phyloP scores from a whole-genome alignment of 208 protist species.

The Wallacemonas collosoma region DNA sequence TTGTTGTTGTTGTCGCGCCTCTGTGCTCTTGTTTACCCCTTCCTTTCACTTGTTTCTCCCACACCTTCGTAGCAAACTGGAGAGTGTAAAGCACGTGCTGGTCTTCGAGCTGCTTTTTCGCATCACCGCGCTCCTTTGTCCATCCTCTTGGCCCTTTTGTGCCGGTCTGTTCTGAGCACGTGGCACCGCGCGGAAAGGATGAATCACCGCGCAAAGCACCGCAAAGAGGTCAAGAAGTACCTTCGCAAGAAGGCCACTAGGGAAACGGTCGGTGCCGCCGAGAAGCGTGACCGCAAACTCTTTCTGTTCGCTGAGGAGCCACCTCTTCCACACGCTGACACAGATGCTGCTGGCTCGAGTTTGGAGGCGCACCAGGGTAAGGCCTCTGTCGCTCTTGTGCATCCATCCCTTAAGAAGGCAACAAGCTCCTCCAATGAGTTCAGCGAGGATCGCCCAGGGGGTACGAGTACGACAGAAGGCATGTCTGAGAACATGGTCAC shows the following conservation, averaged over 20 bases:
- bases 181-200: not conserved
- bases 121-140: no score
- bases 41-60: no score
- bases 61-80: no score
- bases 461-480: slow-evolving; percentile 1
- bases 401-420: not conserved
- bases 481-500: not conserved
- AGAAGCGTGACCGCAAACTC: slow-evolving; percentile 54
- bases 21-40: not conserved
- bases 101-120: no score
- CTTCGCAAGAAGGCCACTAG: slow-evolving; percentile 51
- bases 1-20: slow-evolving; percentile 14
- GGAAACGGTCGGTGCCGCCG: slow-evolving; percentile 36
- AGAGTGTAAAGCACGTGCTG: no score
- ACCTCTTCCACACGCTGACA: not conserved
- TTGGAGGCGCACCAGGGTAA: no score
- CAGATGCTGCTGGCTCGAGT: no score
- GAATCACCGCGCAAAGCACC: slow-evolving; percentile 50
- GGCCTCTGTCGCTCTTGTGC: no score
- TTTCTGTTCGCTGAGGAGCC: slow-evolving; percentile 38
- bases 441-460: slow-evolving; percentile 6
- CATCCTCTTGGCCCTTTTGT: slow-evolving; percentile 1
- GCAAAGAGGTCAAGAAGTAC: slow-evolving; percentile 78
- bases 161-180: not conserved
- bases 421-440: not conserved